Evolutionary conservation across 2,329 filamentous ascomycete species (phyloP), one percentile per base, ranked within the genome.

Genomic region (Aspergillus caelatus): DNA sequence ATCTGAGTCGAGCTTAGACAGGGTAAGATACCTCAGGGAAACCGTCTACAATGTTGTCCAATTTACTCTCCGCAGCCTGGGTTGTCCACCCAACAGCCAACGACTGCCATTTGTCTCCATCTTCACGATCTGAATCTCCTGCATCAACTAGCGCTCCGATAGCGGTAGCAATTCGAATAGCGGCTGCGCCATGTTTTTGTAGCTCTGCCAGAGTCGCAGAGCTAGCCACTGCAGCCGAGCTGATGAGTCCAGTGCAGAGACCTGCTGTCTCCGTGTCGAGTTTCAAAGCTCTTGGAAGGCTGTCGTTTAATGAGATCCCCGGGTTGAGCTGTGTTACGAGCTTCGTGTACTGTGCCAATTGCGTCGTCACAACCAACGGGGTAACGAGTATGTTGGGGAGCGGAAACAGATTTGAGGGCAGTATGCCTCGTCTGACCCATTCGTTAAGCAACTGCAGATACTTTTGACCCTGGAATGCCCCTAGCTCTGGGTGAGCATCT

Each of bases 221-320:
- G 62, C 73, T 69, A 0, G 79, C 70, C 0, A 80, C 76, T 0
- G 78, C 77, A 14, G 77, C 60, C 8, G 81, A 77, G 46, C 67
- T 74, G n/a, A 83, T 57, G 1, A 81, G 58, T 0, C 81, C 80
- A 1, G 74, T 75, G 41, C 81, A 83, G 58, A 82, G 77, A 0
- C 81, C 81, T 0, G 77, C 45, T 1, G 71, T 71, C 65, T 74
- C 70, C 3, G 61, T 66, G n/a, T 26, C 21, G 12, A 48, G 12
- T 9, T 26, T 48, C 12, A 36, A 6, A 36, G 12, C 12, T 12
- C 34, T 12, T 6, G 5, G 34, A 23, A 48, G 45, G 23, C 23
- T 48, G 4, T 48, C 45, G 0, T 8, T 10, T 3, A 12, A 14
- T 28, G 23, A 8, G 23, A 48, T 28, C 7, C 14, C 23, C 23